These are phyloP conservation scores for Debaryomyces psychrophilus DNA, from an alignment of 1,139 yeast species.

Conservation along the genomic window DNA sequence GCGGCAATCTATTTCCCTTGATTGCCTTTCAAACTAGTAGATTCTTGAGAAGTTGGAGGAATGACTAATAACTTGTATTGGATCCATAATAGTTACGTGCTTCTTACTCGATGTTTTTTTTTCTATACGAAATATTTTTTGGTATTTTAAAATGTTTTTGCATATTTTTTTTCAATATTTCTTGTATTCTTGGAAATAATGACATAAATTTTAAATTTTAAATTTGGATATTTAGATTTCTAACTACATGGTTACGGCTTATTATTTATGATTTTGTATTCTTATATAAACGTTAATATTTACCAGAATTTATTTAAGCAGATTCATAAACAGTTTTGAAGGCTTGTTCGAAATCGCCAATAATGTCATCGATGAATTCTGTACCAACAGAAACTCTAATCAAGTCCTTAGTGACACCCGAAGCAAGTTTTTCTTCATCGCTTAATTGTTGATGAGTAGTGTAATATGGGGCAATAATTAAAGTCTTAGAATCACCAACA, in stretches of 20 bases:
- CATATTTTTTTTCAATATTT: too few relatives aligned
- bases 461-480: conserved; percentile 92
- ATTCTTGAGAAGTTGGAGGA: too few relatives aligned
- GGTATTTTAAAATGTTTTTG: too few relatives aligned
- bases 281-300: neutral
- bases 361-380: conserved; percentile 86
- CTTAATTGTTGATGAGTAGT: conserved; percentile 92
- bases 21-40: neutral
- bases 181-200: neutral
- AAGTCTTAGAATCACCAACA: conserved; percentile 94
- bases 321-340: conserved; percentile 54
- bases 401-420: conserved; percentile 87
- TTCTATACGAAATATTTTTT: too few relatives aligned
- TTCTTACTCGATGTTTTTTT: too few relatives aligned
- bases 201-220: neutral
- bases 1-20: neutral
- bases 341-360: conserved; percentile 83
- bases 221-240: too few relatives aligned
- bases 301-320: neutral
- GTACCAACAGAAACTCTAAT: conserved; percentile 90
- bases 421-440: conserved; percentile 74
- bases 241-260: neutral
- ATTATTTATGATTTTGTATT: neutral
- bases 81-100: too few relatives aligned
- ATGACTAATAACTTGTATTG: too few relatives aligned